Percentiles rank a stretch among this genome's conserved stretches.
phyloP scores from a whole-genome alignment of 306 rosid species.

The Oxytropis ochrocephala region DNA sequence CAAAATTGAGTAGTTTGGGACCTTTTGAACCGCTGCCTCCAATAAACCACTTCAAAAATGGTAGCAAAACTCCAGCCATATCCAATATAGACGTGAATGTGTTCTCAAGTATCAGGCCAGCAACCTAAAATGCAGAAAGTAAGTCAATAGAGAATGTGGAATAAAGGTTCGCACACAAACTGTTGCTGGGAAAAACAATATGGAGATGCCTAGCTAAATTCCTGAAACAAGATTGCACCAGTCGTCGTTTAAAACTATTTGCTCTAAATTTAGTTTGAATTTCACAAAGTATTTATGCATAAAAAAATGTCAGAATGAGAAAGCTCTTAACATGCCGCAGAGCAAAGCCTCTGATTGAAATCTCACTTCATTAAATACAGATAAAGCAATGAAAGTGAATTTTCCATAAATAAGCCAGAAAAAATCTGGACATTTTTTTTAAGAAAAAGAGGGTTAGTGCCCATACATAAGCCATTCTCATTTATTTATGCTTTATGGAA shows the following conservation, averaged over 20 bases:
- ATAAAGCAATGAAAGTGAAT: background rate
- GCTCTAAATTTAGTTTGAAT: background rate
- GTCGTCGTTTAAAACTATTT: background rate
- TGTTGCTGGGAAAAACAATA: constrained; percentile 11
- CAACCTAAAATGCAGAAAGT: constrained; percentile 55
- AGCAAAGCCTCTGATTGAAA: constrained; percentile 14
- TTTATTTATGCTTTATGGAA: background rate
- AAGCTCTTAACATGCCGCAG: background rate
- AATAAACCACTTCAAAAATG: constrained; percentile 90
- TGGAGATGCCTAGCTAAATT: constrained; percentile 10
- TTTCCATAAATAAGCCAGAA: background rate
- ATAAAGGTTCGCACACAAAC: constrained; percentile 4
- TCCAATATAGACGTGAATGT: constrained; percentile 97
- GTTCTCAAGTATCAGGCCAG: constrained; percentile 85
- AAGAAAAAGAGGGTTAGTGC: background rate
- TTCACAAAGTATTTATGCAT: background rate
- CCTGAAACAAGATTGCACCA: constrained; percentile 5
- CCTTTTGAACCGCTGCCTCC: constrained; percentile 81
- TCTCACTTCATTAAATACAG: constrained; percentile 1
- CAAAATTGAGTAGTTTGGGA: constrained; percentile 73
- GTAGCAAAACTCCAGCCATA: constrained; percentile 96
- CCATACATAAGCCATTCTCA: background rate
- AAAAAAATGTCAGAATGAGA: constrained; percentile 2
- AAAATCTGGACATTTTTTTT: background rate
- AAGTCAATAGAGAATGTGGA: constrained; percentile 1